phyloP scores from a whole-genome alignment of 129 eudicot genomes.

The Saussurea involucrata region DNA sequence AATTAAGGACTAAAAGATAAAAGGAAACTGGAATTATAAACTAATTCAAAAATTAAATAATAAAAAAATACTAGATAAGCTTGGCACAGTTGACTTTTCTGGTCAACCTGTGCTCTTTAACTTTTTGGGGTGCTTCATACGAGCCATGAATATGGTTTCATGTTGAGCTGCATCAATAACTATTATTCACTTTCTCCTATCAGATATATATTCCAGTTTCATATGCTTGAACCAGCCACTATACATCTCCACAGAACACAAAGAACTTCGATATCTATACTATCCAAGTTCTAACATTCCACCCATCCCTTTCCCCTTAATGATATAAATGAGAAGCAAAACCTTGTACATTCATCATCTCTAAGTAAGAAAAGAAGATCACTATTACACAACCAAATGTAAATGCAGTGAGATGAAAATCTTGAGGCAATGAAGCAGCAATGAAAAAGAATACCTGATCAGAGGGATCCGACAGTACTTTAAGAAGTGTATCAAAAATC shows the following conservation, averaged over 20 bases:
- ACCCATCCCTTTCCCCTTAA: neutral
- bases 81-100: too few relatives aligned
- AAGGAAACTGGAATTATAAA: too few relatives aligned
- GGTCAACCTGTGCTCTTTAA: too few relatives aligned
- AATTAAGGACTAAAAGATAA: too few relatives aligned
- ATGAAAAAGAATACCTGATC: conserved; percentile 63
- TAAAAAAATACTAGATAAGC: too few relatives aligned
- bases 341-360: neutral
- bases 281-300: neutral
- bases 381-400: neutral
- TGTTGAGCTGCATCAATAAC: neutral
- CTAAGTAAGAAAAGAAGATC: neutral
- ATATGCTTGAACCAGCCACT: neutral
- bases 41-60: too few relatives aligned
- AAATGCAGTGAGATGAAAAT: neutral
- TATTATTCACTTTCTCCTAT: neutral
- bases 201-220: neutral
- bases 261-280: neutral
- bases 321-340: neutral
- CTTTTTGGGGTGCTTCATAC: too few relatives aligned
- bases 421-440: conserved; percentile 10
- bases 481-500: conserved; percentile 80
- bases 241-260: neutral
- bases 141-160: too few relatives aligned
- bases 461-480: conserved; percentile 90